These are phyloP conservation scores for Cryptosporidium xiaoi DNA, from an alignment of 169 alveolate species.

Conservation along the genomic window DNA sequence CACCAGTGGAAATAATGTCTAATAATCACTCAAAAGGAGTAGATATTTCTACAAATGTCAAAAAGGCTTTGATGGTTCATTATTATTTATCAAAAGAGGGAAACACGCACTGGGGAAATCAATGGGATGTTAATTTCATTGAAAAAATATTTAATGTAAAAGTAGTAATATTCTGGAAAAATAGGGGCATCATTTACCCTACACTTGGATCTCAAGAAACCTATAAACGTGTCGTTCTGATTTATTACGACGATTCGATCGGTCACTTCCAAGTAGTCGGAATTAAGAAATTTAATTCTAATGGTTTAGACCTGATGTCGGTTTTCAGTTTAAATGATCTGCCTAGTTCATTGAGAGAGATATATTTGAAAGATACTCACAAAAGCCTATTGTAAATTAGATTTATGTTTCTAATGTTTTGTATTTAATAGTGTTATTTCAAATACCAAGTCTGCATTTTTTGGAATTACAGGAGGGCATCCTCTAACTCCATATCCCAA, in stretches of 20 bases:
- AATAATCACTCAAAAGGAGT: not conserved
- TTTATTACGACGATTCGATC: slow-evolving; percentile 39
- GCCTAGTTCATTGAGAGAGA: slow-evolving; percentile 37
- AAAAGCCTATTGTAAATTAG: not conserved
- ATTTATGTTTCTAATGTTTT: not conserved
- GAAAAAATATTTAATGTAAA: slow-evolving; percentile 36
- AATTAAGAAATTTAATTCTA: slow-evolving; percentile 39
- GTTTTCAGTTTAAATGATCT: not conserved
- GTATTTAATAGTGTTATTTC: slow-evolving; percentile 76
- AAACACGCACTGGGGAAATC: slow-evolving; percentile 56
- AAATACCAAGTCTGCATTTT: slow-evolving; percentile 77
- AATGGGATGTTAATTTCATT: slow-evolving; percentile 44
- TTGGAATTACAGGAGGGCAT: slow-evolving; percentile 78
- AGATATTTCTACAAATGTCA: slow-evolving; percentile 23
- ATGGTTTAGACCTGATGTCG: slow-evolving; percentile 1
- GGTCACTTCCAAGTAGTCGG: slow-evolving; percentile 66
- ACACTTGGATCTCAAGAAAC: slow-evolving; percentile 12
- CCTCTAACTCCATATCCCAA: slow-evolving; percentile 79
- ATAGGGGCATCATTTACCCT: slow-evolving; percentile 63
- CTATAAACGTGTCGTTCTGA: not conserved
- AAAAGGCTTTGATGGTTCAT: slow-evolving; percentile 56
- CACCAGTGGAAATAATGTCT: slow-evolving; percentile 20
- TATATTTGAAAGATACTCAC: slow-evolving; percentile 36
- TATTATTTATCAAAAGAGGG: slow-evolving; percentile 33
- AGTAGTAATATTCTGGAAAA: slow-evolving; percentile 46